Evolutionary conservation across 2,329 filamentous ascomycete species (phyloP), one percentile per base, ranked within the genome.

Genomic region (Fusarium mangiferae): DNA sequence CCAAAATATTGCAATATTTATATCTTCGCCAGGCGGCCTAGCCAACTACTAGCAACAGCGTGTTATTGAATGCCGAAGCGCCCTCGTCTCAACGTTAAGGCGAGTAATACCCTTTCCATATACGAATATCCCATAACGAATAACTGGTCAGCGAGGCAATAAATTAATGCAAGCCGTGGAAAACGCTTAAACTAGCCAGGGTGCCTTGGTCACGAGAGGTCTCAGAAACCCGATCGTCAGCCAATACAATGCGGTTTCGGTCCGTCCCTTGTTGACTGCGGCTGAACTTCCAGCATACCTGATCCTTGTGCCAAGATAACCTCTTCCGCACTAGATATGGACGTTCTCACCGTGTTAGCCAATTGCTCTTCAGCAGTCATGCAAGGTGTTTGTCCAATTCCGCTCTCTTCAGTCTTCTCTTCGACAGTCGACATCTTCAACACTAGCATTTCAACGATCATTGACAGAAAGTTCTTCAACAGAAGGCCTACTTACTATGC

Each of bases 231-330:
- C 33, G 33, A 13, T 61, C 44, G 5, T 18, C 33, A 42, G 26
- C 63, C 63, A 72, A 68, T 67, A 44, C 41, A 41, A 46, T 39
- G 68, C 45, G 60, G 57, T 36, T n/a, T 59, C 72, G 72, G 63
- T 75, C 72, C 63, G 63, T 72, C 72, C 72, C 72, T 75, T 69
- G 39, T 70, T 57, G 15, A 48, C 63, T 70, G 59, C 67, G 66
- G 67, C 67, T 70, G 67, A 70, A 51, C 30, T 48, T n/a, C 30
- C 18, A 54, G 36, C 51, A 59, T 54, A 42, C 49, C 52, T 55
- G 26, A 44, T 48, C 58, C 57, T 36, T 20, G 66, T 46, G 54
- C 51, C 46, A 33, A 57, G 24, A 33, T 24, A 46, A 44, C 28
- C n/a, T 55, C 42, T 51, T 56, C 35, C 28, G n/a, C 57, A 10